phyloP scores from a whole-genome alignment of 75 land plant species.

The Pinus albicaulis region DNA sequence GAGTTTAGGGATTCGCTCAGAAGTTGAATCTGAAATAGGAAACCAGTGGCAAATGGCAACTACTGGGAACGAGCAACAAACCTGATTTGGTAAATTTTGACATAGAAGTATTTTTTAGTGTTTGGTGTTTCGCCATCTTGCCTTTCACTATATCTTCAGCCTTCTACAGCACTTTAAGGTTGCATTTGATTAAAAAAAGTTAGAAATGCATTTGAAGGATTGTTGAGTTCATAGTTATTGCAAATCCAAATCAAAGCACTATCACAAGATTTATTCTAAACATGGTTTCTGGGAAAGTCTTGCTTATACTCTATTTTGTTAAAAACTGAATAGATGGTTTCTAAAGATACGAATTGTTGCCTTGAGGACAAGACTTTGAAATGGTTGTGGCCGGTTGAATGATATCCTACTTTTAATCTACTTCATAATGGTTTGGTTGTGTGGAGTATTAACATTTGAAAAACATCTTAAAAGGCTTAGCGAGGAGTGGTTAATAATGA shows the following conservation, averaged over 20 bases:
- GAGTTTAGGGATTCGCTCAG: no score
- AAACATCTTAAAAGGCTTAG: background rate
- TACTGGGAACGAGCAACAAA: background rate
- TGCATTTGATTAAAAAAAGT: background rate
- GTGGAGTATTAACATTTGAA: background rate
- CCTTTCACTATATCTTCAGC: background rate
- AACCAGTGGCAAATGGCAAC: no score
- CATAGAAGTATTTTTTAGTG: background rate
- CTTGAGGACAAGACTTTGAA: background rate
- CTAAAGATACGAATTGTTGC: background rate
- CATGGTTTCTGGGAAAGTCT: background rate
- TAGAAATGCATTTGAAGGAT: background rate
- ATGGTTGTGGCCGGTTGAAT: background rate
- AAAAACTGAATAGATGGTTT: background rate
- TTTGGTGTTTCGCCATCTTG: background rate
- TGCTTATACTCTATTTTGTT: background rate
- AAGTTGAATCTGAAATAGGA: no score
- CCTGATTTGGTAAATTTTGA: background rate
- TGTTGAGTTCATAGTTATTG: background rate
- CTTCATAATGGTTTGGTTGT: background rate
- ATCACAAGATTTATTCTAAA: background rate
- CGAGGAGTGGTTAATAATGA: background rate
- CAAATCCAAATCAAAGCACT: background rate
- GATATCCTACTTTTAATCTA: background rate
- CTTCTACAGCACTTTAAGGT: conserved; percentile 5